phyloP scores from a whole-genome alignment of 495 filamentous ascomycete species.

The Lentithecium fluviatile region DNA sequence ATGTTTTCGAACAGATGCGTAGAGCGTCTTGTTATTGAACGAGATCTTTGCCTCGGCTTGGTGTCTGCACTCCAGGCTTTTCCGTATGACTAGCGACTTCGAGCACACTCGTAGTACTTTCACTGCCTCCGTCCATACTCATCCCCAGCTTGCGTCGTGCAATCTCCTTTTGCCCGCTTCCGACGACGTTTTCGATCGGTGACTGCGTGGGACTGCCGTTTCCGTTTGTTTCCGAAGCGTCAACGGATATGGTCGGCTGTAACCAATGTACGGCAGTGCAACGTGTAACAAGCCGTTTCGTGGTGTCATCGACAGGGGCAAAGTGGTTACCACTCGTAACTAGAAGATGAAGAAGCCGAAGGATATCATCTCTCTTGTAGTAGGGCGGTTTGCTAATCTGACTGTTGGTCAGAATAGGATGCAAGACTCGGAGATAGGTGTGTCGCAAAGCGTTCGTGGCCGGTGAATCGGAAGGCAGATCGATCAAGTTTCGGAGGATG shows the following conservation, averaged over 20 bases:
- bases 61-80: slow-evolving; percentile 82
- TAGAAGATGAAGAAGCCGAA: slow-evolving; percentile 69
- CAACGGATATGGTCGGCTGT: slow-evolving; percentile 24
- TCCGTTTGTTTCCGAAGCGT: slow-evolving; percentile 16
- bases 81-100: slow-evolving; percentile 77
- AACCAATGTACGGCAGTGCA: slow-evolving; percentile 86
- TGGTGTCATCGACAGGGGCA: slow-evolving; percentile 86
- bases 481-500: slow-evolving; percentile 90
- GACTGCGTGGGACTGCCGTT: slow-evolving; percentile 10
- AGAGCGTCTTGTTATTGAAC: slow-evolving; percentile 5
- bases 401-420: slow-evolving; percentile 85
- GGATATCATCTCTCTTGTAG: slow-evolving; percentile 88
- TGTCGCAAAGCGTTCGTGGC: slow-evolving; percentile 67
- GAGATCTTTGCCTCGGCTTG: slow-evolving; percentile 50
- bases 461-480: slow-evolving; percentile 69
- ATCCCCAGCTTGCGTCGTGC: slow-evolving; percentile 40
- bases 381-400: slow-evolving; percentile 77
- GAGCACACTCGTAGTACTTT: slow-evolving; percentile 51
- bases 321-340: slow-evolving; percentile 65
- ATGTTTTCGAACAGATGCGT: too few species aligned
- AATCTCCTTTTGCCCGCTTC: slow-evolving; percentile 33
- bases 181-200: slow-evolving; percentile 14
- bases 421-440: slow-evolving; percentile 95
- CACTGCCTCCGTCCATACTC: slow-evolving; percentile 32
- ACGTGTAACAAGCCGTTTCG: slow-evolving; percentile 74